These are phyloP conservation scores for Eimeria praecox DNA, from an alignment of 169 alveolate species.

Conservation along the genomic window DNA sequence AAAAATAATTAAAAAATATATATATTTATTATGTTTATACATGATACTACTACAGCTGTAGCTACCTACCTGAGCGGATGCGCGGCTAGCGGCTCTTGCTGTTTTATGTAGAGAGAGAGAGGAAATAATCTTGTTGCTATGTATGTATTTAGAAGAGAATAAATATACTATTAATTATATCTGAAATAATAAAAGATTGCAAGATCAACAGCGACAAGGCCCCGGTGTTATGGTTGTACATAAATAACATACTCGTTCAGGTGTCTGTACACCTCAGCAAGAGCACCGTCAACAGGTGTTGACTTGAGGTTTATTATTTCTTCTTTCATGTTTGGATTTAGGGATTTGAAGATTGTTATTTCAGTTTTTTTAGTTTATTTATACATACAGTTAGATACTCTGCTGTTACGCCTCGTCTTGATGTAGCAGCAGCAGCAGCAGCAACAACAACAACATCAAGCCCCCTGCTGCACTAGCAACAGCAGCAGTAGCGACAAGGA, in stretches of 20 bases:
- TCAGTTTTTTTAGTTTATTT: neutral
- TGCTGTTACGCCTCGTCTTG: neutral
- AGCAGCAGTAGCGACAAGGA: conserved; percentile 22
- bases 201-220: neutral
- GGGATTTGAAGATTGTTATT: neutral
- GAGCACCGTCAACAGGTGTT: neutral
- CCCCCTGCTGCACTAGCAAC: conserved; percentile 65
- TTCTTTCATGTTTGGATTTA: neutral
- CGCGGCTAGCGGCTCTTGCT: too few relatives aligned
- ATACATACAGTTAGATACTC: neutral
- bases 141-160: neutral
- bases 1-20: too few relatives aligned
- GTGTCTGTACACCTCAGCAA: conserved; percentile 25
- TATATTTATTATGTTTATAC: too few relatives aligned
- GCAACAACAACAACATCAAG: too few relatives aligned
- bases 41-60: too few relatives aligned
- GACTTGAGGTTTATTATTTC: neutral
- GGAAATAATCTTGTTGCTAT: neutral
- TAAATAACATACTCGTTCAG: neutral
- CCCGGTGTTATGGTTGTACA: too few relatives aligned
- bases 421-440: conserved; percentile 20
- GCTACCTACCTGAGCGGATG: too few relatives aligned
- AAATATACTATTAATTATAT: neutral
- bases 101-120: neutral
- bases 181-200: neutral